Percentiles rank a stretch among this genome's conserved stretches.
Evolutionary conservation across 139 green algal species (phyloP).

Genomic region (Chlorella sorokiniana): DNA sequence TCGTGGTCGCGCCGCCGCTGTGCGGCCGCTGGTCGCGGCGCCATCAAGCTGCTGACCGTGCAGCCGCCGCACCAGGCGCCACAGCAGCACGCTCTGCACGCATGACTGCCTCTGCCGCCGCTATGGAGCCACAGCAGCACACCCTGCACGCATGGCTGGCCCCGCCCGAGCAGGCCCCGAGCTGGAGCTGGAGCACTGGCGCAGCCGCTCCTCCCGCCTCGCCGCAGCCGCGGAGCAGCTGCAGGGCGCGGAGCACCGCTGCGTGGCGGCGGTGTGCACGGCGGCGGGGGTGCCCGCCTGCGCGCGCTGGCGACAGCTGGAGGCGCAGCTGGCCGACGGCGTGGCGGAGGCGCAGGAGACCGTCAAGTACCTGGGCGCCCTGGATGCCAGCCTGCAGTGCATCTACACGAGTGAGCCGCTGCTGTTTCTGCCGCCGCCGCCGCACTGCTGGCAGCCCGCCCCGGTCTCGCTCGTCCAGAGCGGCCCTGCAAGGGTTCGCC

Average conservation of each 20-base stretch:
- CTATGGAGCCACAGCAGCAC: background rate
- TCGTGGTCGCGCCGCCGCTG: no score
- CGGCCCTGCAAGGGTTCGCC: no score
- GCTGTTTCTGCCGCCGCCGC: no score
- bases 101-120: background rate
- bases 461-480: no score
- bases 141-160: conserved; percentile 51
- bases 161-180: conserved; percentile 62
- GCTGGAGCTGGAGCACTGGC: conserved; percentile 91
- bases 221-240: conserved; percentile 87
- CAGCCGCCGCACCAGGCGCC: no score
- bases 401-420: conserved; percentile 66
- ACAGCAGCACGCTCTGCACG: no score
- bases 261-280: conserved; percentile 76
- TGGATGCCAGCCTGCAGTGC: conserved; percentile 85
- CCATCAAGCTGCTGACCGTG: no score
- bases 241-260: conserved; percentile 72
- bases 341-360: conserved; percentile 93
- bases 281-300: conserved; percentile 59
- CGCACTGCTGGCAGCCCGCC: no score
- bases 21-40: no score
- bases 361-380: conserved; percentile 88
- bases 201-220: conserved; percentile 78
- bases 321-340: conserved; percentile 81
- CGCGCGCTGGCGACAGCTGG: conserved; percentile 82